Conservation (phyloP, 257 asterid genomes). For the Mitragyna speciosa region DNA sequence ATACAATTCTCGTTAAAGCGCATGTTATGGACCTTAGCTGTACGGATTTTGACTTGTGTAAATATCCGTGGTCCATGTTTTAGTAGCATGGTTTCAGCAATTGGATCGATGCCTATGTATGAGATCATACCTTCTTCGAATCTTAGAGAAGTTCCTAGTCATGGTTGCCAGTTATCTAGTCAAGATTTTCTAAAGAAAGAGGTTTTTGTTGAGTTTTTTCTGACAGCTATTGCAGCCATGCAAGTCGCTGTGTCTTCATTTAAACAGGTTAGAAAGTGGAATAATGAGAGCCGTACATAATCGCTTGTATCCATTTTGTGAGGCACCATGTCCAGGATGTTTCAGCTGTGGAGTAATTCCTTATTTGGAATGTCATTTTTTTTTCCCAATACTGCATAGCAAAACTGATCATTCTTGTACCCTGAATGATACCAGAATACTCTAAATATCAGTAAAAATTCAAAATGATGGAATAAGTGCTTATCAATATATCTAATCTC, state of each 20-base stretch:
- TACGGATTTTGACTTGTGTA: not conserved
- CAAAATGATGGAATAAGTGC: not conserved
- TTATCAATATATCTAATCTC: not conserved
- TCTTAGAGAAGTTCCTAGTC: not conserved
- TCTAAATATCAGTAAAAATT: not conserved
- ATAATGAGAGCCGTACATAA: not conserved
- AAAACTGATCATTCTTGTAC: not conserved
- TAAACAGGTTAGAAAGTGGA: not conserved
- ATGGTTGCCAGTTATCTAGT: not conserved
- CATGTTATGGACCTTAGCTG: not conserved
- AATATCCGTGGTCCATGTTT: conserved; percentile 1
- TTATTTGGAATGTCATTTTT: not conserved
- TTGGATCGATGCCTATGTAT: not conserved
- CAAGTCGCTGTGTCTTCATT: not conserved
- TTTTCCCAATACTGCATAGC: not conserved
- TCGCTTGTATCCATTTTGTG: not conserved
- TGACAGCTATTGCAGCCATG: not conserved
- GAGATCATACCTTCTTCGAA: not conserved
- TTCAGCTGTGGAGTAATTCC: not conserved
- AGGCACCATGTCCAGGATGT: no score
- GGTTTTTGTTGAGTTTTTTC: not conserved
- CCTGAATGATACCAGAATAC: not conserved
- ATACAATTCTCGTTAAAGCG: not conserved
- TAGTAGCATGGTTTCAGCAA: not conserved
- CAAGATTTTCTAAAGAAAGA: not conserved